Evolutionary conservation across 2,329 filamentous ascomycete species (phyloP), one percentile per base, ranked within the genome.

Genomic region (Calonectria pteridis): DNA sequence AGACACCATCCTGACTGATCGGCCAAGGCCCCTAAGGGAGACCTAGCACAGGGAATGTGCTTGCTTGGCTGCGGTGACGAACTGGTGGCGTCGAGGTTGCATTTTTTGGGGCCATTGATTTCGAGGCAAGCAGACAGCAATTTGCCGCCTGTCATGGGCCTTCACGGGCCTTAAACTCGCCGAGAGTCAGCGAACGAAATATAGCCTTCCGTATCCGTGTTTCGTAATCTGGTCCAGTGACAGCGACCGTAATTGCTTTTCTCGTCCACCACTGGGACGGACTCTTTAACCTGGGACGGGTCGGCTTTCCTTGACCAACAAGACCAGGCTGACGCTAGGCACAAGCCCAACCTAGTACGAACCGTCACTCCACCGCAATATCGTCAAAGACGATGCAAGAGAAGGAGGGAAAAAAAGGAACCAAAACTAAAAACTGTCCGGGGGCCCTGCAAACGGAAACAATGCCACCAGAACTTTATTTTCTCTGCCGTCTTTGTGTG

Each of bases 361-460:
- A 72, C 29, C 65, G 46, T 65, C 65, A 50, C 65, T 65, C 70
- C 70, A 72, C 70, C 33, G 70, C 58, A 72, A 72, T 72, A 65
- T 67, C 69, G 64, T 31, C 37, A 64, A 46, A 53, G 28, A 37
- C 66, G 43, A 46, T 46, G 43, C 9, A 46, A 46, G n/a, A 37
- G 33, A 40, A 59, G 6, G 28, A 37, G 6, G 28, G 26, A 16
- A n/a, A 35, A 37, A 33, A 23, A 59, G 23, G 10, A 35, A 59
- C 31, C n/a, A 35, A 58, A 58, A 46, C 40, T 23, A 46, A 58
- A 58, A 59, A 35, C 55, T 40, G 37, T 4, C 67, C 31, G 28
- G 58, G 67, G 67, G 26, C 67, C 67, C 67, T 65, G 67, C 28
- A 53, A 43, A 31, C 37, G 29, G 35, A n/a, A 66, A 31, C 46